A percentile compares a stretch with the other conserved stretches of the same genome.
These are phyloP conservation scores for Vitis cinerea DNA, from an alignment of 164 flowering plant species.

Conservation along the genomic window DNA sequence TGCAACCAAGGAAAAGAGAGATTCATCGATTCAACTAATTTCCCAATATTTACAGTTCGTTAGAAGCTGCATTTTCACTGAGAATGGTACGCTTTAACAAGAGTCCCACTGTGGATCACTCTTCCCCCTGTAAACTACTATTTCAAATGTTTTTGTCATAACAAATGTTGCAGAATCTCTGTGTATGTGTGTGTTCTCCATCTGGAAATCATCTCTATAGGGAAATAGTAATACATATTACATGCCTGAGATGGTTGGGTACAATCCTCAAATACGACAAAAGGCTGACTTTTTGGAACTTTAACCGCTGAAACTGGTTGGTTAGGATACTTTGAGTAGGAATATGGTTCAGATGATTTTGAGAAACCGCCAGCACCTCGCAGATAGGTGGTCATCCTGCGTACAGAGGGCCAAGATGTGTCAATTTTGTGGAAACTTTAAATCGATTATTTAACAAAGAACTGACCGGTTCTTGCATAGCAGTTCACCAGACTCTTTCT, in stretches of 20 bases:
- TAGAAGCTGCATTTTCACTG: no score
- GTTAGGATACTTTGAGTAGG: constrained; percentile 61
- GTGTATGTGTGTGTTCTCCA: no score
- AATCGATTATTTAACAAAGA: not conserved
- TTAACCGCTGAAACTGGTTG: constrained; percentile 39
- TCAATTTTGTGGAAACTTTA: not conserved
- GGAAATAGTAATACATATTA: not conserved
- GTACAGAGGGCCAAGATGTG: constrained; percentile 6
- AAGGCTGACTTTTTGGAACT: constrained; percentile 66
- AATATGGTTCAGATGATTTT: constrained; percentile 63
- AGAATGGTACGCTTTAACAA: no score
- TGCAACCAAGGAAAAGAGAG: no score
- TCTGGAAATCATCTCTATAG: not conserved
- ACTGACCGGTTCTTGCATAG: constrained; percentile 84
- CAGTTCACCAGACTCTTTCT: constrained; percentile 60
- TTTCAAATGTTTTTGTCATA: no score
- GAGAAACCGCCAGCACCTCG: constrained; percentile 98
- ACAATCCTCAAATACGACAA: constrained; percentile 59
- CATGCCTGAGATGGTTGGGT: constrained; percentile 81
- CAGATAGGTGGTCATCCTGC: constrained; percentile 59
- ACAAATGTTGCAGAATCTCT: no score
- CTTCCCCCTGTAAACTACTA: no score
- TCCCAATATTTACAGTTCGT: no score
- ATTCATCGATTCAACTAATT: no score
- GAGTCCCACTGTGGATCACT: no score